Base-by-base conservation (phyloP, 257 asterid species). In the Verbascum thapsus region DNA sequence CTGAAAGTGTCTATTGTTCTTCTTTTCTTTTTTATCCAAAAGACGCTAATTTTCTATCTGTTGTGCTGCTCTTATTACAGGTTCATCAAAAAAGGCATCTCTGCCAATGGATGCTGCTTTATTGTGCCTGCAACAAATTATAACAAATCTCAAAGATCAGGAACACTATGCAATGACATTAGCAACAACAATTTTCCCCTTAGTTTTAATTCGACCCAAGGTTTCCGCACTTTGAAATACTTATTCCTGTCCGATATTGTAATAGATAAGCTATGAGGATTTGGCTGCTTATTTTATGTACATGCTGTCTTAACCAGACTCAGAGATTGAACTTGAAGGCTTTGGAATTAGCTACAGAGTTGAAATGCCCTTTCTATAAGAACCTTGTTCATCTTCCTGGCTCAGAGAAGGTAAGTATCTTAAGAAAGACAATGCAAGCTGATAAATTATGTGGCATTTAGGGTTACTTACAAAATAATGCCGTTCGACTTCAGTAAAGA, bases 351-450 rank as follows among this genome's bases (percentile, higher is more conserved):
- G 91, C 88, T 62, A 85, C 74, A 73, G 85, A 78, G 68, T 48
- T 87, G 55, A 82, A 81, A 51, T 94, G 97, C 91, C 85, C 97
- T 56, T 78, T 83, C 57, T 94, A 72, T 68, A 77, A 66, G 74
- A 85, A 79, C 69, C 79, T 89, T 34, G 72, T 67, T 32, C 30
- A 64, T 58, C 69, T 69, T 68, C 76, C 95, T 35, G 65, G 17
- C 44, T 32, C 65, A 5, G 84, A 74, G 65, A 79, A 87, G 96
- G 99, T 87, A 70, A 64, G 32, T 26, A 10, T 41, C 62, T 34
- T 61, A 20, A 12, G 16, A 51, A 43, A 58, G 66, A 37, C 40
- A 55, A 58, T 40, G 7, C 39, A 13, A 34, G 52, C 17, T 32
- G 61, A 61, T 69, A 30, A n/a, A 16, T 53, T n/a, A 26, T 5